phyloP scores from a whole-genome alignment of 352 stramenopile genomes.

The Globisporangium camurandrum region DNA sequence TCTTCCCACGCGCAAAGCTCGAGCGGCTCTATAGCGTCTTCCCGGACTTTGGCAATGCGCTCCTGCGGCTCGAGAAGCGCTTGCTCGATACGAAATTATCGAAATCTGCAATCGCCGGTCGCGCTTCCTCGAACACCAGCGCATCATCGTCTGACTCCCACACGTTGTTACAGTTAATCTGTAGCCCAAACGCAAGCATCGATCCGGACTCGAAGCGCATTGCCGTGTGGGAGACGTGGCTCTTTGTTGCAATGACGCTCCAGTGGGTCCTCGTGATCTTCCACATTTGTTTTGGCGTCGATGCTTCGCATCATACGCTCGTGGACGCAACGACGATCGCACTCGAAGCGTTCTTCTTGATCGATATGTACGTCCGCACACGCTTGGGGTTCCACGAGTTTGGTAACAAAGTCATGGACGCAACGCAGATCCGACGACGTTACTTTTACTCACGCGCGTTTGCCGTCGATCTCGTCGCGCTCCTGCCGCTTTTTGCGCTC shows the following conservation, averaged over 20 bases:
- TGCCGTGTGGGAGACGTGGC: conserved; percentile 29
- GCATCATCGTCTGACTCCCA: too few species aligned
- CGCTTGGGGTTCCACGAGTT: conserved; percentile 37
- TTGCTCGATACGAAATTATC: conserved; percentile 24
- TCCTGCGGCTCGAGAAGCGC: conserved; percentile 19
- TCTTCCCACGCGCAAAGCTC: conserved; percentile 20
- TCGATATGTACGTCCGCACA: conserved; percentile 37
- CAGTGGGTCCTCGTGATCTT: conserved; percentile 34
- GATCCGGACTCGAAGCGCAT: conserved; percentile 31
- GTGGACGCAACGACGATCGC: conserved; percentile 21
- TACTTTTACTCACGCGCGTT: conserved; percentile 36
- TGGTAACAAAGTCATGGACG: conserved; percentile 49
- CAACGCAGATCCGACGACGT: conserved; percentile 16
- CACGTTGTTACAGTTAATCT: conserved; percentile 2
- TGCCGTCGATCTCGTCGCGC: conserved; percentile 26
- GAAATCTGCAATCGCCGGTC: conserved; percentile 12
- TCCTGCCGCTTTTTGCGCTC: conserved; percentile 29
- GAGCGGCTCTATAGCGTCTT: conserved; percentile 19
- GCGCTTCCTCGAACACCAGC: not conserved
- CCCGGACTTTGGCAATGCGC: conserved; percentile 12
- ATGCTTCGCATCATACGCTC: conserved; percentile 11
- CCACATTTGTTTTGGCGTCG: conserved; percentile 34
- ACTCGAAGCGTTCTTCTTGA: conserved; percentile 32
- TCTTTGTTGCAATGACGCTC: conserved; percentile 39
- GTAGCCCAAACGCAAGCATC: conserved; percentile 10